Percentiles rank a stretch among this genome's conserved stretches.
phyloP scores from a whole-genome alignment of 345 rosid species.

The Lumnitzera racemosa region DNA sequence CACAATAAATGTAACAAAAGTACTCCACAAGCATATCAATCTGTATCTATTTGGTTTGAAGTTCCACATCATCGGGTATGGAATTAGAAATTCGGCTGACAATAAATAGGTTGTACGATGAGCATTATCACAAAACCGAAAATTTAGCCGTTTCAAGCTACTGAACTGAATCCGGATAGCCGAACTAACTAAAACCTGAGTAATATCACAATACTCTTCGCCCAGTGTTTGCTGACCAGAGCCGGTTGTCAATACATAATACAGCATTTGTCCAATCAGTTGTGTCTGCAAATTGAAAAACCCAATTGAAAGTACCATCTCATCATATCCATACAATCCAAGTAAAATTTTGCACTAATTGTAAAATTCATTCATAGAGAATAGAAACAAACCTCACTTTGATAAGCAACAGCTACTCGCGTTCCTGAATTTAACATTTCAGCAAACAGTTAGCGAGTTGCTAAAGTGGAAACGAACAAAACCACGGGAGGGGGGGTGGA shows the following conservation, averaged over 20 bases:
- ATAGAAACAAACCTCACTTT: slow-evolving; percentile 56
- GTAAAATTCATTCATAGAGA: neutral
- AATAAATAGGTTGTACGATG: too few species aligned
- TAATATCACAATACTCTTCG: slow-evolving; percentile 92
- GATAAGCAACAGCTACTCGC: slow-evolving; percentile 79
- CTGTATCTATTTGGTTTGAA: too few species aligned
- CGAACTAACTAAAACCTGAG: slow-evolving; percentile 44
- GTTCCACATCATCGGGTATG: too few species aligned
- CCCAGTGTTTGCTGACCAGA: slow-evolving; percentile 96
- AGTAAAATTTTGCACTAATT: neutral
- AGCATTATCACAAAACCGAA: too few species aligned
- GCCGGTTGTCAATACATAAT: slow-evolving; percentile 82
- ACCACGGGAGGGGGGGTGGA: neutral
- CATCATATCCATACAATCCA: neutral
- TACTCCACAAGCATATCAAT: too few species aligned
- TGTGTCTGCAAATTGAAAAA: slow-evolving; percentile 46
- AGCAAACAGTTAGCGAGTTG: neutral
- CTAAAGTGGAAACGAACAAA: neutral
- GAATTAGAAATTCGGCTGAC: too few species aligned
- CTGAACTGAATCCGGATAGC: too few species aligned
- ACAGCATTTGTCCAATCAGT: slow-evolving; percentile 87
- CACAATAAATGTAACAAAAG: too few species aligned
- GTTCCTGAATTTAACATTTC: slow-evolving; percentile 38
- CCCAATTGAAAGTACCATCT: neutral
- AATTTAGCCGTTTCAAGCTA: too few species aligned